A percentile compares a stretch with the other conserved stretches of the same genome.
Evolutionary conservation across 179 eudicot genomes (phyloP).

Genomic region (Silene vulgaris): DNA sequence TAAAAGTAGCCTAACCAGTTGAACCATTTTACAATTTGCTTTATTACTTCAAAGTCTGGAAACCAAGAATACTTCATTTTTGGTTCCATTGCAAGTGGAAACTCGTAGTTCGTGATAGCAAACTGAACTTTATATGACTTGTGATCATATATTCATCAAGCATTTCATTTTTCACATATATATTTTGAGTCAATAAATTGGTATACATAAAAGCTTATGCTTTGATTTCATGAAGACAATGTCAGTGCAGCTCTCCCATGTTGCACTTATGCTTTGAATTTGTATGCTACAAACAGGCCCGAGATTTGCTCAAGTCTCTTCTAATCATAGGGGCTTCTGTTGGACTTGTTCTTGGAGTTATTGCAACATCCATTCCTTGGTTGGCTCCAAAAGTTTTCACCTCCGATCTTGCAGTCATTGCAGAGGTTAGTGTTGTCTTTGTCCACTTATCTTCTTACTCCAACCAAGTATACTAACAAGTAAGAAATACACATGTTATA

Average conservation of each 20-base stretch:
- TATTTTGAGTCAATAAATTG: not conserved
- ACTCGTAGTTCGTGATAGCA: not conserved
- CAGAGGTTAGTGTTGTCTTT: conserved; percentile 45
- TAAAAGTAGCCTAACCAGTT: not conserved
- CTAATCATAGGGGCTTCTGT: conserved; percentile 60
- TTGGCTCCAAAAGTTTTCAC: conserved; percentile 70
- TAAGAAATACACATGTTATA: not conserved
- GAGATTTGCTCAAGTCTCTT: conserved; percentile 62
- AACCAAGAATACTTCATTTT: not conserved
- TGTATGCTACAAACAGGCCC: conserved; percentile 49
- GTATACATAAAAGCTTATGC: not conserved
- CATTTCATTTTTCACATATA: not conserved
- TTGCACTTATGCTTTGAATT: conserved; percentile 5
- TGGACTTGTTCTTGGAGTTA: conserved; percentile 58
- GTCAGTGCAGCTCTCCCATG: not conserved
- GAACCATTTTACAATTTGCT: not conserved
- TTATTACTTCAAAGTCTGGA: not conserved
- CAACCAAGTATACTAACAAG: not conserved
- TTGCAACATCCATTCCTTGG: conserved; percentile 72
- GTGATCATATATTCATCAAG: not conserved
- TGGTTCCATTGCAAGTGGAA: not conserved
- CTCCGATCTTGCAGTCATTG: conserved; percentile 61
- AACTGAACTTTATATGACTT: not conserved
- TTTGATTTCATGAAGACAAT: not conserved
- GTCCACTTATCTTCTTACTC: not conserved